Conservation (phyloP, 352 stramenopile genomes). For the Blastocystis sp. region DNA sequence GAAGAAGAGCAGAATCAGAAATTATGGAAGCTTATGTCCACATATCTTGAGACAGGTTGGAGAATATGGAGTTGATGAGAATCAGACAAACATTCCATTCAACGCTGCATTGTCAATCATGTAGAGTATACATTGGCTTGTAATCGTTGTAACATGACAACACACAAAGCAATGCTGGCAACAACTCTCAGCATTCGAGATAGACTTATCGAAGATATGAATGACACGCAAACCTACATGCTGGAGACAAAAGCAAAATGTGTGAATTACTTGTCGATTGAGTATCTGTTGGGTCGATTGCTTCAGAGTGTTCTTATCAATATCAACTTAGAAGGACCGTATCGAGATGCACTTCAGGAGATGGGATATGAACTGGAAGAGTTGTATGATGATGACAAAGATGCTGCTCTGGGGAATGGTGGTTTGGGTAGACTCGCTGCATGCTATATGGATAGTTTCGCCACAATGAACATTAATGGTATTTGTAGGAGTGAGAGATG, state of each 20-base stretch:
- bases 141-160: constrained; percentile 63
- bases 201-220: constrained; percentile 64
- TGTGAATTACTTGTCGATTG: constrained; percentile 66
- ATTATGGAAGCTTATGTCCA: constrained; percentile 51
- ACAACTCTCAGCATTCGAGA: constrained; percentile 63
- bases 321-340: constrained; percentile 64
- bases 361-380: constrained; percentile 66
- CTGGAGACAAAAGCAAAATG: constrained; percentile 63
- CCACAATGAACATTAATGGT: constrained; percentile 66
- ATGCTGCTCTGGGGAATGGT: constrained; percentile 66
- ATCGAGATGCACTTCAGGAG: constrained; percentile 64
- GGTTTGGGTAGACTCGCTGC: constrained; percentile 65
- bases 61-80: neutral
- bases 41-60: constrained; percentile 44
- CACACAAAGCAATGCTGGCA: constrained; percentile 61
- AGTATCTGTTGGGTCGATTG: constrained; percentile 65
- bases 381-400: constrained; percentile 63
- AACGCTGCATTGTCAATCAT: constrained; percentile 64
- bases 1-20: constrained; percentile 48
- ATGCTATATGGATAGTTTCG: constrained; percentile 66
- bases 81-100: constrained; percentile 64
- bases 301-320: constrained; percentile 66
- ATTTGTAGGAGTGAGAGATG: neutral
- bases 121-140: constrained; percentile 65
- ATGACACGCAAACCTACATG: constrained; percentile 65